These are phyloP conservation scores for Penicillium paneum DNA, from an alignment of 2,329 filamentous ascomycete genomes.

Conservation along the genomic window DNA sequence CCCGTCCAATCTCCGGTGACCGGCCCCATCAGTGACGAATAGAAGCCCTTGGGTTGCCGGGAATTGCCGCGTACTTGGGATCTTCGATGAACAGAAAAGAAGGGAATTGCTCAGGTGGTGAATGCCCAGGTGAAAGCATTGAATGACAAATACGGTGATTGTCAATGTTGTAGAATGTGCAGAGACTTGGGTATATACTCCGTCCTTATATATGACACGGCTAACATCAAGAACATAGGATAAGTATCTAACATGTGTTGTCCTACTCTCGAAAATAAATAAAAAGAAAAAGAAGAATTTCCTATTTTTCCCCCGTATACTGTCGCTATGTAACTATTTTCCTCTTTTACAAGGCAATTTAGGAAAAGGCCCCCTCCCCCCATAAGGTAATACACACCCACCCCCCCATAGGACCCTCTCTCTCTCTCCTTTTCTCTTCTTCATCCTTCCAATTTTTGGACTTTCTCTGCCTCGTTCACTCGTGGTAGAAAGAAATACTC, in stretches of 20 bases:
- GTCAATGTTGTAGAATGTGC: background rate
- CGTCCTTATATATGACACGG: too few relatives aligned
- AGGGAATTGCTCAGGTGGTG: background rate
- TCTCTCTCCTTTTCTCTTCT: constrained; percentile 19
- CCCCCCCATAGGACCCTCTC: constrained; percentile 23
- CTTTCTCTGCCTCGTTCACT: constrained; percentile 33
- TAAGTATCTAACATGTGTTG: background rate
- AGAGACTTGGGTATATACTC: background rate
- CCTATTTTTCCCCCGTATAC: background rate
- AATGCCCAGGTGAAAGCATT: background rate
- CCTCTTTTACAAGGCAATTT: background rate
- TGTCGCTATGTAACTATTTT: background rate
- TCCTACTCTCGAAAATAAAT: background rate
- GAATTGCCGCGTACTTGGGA: constrained; percentile 19
- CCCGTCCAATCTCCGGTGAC: constrained; percentile 23
- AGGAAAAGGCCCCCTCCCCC: constrained; percentile 13
- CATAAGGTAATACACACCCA: constrained; percentile 16
- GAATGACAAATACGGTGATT: background rate
- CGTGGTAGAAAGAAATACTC: constrained; percentile 33
- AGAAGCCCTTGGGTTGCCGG: constrained; percentile 13
- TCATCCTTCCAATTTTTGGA: constrained; percentile 11
- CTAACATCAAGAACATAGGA: background rate
- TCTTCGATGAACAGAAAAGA: background rate
- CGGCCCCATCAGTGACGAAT: constrained; percentile 16
- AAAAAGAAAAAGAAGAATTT: background rate